Evolutionary conservation across 1,284 basidiomycete species (phyloP).

Genomic region (Cutaneotrichosporon cavernicola): DNA sequence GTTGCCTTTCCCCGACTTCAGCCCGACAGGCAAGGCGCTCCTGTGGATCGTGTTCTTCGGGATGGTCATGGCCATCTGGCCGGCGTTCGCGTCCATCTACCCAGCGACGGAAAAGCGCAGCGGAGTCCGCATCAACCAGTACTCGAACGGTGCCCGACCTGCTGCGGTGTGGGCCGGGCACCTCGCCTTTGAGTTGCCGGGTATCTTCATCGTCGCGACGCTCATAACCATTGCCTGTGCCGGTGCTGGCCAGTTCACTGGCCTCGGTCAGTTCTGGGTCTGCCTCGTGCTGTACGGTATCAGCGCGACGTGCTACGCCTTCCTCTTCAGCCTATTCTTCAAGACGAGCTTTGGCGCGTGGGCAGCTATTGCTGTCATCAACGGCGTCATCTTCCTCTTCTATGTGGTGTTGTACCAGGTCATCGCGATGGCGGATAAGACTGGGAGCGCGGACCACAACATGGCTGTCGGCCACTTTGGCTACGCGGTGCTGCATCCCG

Average conservation of each 20-base stretch:
- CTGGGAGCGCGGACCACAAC: conserved; percentile 58
- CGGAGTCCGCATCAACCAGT: conserved; percentile 67
- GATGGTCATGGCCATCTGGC: conserved; percentile 61
- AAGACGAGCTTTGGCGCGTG: conserved; percentile 71
- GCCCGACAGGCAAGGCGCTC: conserved; percentile 33
- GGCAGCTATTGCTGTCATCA: conserved; percentile 69
- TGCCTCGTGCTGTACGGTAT: conserved; percentile 74
- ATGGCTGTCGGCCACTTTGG: conserved; percentile 69
- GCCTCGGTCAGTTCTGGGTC: conserved; percentile 60
- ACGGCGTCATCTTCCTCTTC: conserved; percentile 69
- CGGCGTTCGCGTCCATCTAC: conserved; percentile 75
- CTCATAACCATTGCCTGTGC: conserved; percentile 66
- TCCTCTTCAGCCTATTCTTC: conserved; percentile 64
- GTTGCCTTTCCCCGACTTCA: conserved; percentile 33
- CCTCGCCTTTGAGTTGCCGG: conserved; percentile 68
- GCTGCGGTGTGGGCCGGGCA: conserved; percentile 75
- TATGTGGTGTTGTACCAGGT: conserved; percentile 14
- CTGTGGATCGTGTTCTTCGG: conserved; percentile 42
- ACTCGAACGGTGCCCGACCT: conserved; percentile 67
- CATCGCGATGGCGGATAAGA: conserved; percentile 48
- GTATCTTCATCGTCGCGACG: conserved; percentile 61
- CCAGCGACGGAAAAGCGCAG: conserved; percentile 63
- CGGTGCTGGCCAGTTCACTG: conserved; percentile 64
- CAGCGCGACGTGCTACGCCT: conserved; percentile 66
- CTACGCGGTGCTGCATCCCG: conserved; percentile 65